Evolutionary conservation across 306 rosid genomes (phyloP), one percentile per base, ranked within the genome.

Genomic region (Citrullus amarus): DNA sequence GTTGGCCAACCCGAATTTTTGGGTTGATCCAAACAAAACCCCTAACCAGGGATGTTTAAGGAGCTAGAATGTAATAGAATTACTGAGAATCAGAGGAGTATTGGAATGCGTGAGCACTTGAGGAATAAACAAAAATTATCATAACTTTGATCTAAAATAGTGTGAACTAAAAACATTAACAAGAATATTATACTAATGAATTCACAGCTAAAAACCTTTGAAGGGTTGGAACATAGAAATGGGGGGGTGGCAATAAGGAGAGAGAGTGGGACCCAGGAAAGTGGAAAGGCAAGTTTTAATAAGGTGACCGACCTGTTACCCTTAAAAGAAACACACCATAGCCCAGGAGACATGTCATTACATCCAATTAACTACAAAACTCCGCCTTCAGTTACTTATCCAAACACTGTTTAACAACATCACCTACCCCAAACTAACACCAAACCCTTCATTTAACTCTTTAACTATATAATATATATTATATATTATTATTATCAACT

Each of bases 291-390:
- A 14, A 25, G 59, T 71, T 14, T 13, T 71, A 48, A 48, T 71
- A 71, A 48, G 5, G 34, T 25, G 41, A 48, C 43, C 43, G 39
- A 11, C 1, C 43, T 71, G 77, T 71, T 71, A 71, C 59, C 75
- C 58, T 15, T 48, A 71, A 71, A 71, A 3, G 77, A 71, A 71
- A 71, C 77, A 71, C 14, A 12, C 77, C 59, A 71, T 71, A 48
- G 36, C 25, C 22, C 25, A 48, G 43, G 77, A 25, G 59, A 71
- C 58, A 48, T 71, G 77, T 28, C 43, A 48, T 71, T 71, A 71
- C 25, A 48, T 7, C 43, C 59, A 71, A 48, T 71, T 71, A 44
- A 69, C 43, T 50, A 50, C 77, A 71, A 44, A n/a, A 71, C 36
- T 18, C 75, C 30, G 50, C 15, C 32, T 32, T 9, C 13, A 67